Base-by-base conservation (phyloP, 2,329 filamentous ascomycete species). In the Trichoderma semiorbis region DNA sequence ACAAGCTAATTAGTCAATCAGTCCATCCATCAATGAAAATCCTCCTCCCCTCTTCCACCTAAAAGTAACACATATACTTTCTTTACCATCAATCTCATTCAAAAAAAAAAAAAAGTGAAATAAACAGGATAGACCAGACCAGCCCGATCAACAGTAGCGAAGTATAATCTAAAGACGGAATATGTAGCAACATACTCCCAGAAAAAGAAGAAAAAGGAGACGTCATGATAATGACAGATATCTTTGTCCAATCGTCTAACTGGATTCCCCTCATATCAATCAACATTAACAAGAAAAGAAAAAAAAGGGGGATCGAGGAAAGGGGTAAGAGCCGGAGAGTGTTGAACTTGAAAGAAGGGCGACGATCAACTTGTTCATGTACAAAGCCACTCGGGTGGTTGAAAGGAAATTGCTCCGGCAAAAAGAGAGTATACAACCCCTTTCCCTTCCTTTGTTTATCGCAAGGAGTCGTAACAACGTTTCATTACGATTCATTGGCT, bases 1-100 rank as follows among this genome's bases (percentile, higher is more conserved):
- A 70, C 62, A 72, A 73, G 36, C 28, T n/a, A 65, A 57, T 34
- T 57, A 61, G 32, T 64, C 21, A 55, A 62, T 36, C 28, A 55
- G 30, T 64, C 58, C 60, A 57, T 53, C 68, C 14, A 24, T 43
- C 18, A 34, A 68, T 43, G 16, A 58, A 57, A 24, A 7, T 36
- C 21, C 18, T 18, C n/a, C 28, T 18, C 21, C 6, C 28, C 10
- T 26, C 69, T 6, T 28, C 55, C 39, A 39, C 53, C 32, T 16
- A 14, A 43, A 71, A 57, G 64, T 32, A 47, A 68, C 43, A 53
- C 39, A 53, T 34, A 30, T 58, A 39, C 58, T 36, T 62, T 16
- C 16, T 43, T 43, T n/a, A 34, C 69, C 53, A 67, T 68, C 53
- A 67, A 43, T 47, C 39, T 36, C 69, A 68, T 65, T 67, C 30